A percentile compares a stretch with the other conserved stretches of the same genome.
Conservation (phyloP, 2,329 filamentous ascomycete species). For the Myriosclerotinia scirpicola region DNA sequence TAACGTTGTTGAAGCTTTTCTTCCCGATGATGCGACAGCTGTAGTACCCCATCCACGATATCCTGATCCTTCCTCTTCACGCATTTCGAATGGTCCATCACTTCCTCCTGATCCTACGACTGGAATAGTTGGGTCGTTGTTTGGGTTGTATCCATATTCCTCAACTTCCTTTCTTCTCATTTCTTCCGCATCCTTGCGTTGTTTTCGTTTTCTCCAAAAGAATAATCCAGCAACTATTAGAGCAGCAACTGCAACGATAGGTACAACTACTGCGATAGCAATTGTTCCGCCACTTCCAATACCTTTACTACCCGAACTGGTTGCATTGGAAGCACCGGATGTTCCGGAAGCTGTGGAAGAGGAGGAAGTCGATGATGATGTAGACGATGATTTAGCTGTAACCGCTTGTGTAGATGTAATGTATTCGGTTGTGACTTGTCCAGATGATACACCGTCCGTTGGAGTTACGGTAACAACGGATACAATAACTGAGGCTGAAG, state of each 20-base stretch:
- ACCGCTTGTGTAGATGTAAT: conserved; percentile 26
- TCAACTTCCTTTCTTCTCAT: conserved; percentile 93
- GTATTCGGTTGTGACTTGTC: conserved; percentile 26
- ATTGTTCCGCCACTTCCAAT: conserved; percentile 64
- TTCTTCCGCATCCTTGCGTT: conserved; percentile 80
- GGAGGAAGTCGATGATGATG: conserved; percentile 29
- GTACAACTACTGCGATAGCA: conserved; percentile 90
- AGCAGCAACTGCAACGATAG: conserved; percentile 82
- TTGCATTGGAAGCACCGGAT: conserved; percentile 25
- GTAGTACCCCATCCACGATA: conserved; percentile 96
- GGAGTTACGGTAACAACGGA: conserved; percentile 15
- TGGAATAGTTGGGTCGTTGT: conserved; percentile 81
- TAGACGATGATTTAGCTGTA: conserved; percentile 15
- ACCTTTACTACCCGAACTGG: neutral
- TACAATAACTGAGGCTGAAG: conserved; percentile 30
- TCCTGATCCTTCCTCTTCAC: conserved; percentile 71
- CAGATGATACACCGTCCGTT: conserved; percentile 9
- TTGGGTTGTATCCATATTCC: conserved; percentile 97
- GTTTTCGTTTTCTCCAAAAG: conserved; percentile 86
- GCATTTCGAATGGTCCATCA: conserved; percentile 68
- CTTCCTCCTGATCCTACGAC: conserved; percentile 47
- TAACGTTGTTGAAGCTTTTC: conserved; percentile 86
- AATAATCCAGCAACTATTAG: conserved; percentile 75
- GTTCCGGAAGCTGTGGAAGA: conserved; percentile 34
- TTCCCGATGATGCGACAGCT: conserved; percentile 63